Percentiles rank a stretch among this genome's conserved stretches.
These are phyloP conservation scores for Annulohypoxylon maeteangense DNA, from an alignment of 495 filamentous ascomycete genomes.

Conservation along the genomic window DNA sequence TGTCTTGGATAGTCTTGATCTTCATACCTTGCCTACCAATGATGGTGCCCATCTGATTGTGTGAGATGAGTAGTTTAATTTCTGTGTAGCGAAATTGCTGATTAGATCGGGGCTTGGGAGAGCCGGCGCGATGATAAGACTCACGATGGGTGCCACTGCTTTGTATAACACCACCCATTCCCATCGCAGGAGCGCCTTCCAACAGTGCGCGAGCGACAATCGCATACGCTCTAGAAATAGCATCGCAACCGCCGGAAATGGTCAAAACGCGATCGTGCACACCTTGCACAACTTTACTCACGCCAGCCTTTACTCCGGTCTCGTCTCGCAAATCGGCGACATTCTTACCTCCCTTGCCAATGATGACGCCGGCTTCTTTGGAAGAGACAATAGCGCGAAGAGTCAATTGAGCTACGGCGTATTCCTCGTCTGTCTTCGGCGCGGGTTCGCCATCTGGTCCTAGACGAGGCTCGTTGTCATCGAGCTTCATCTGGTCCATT, in stretches of 20 bases:
- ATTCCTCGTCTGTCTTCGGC: conserved; percentile 94
- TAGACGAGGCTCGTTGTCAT: conserved; percentile 65
- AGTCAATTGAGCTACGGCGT: conserved; percentile 88
- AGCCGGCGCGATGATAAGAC: conserved; percentile 50
- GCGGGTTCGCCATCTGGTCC: conserved; percentile 75
- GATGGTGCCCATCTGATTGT: conserved; percentile 99
- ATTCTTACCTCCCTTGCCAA: conserved; percentile 98
- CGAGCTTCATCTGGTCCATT: conserved; percentile 58
- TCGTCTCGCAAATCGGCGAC: conserved; percentile 96
- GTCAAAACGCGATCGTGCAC: conserved; percentile 97
- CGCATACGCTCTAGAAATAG: conserved; percentile 89
- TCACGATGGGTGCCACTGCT: conserved; percentile 93
- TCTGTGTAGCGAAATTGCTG: conserved; percentile 60
- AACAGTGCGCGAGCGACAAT: conserved; percentile 91
- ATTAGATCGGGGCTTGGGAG: conserved; percentile 37
- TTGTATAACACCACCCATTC: conserved; percentile 88
- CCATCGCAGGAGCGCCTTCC: conserved; percentile 92
- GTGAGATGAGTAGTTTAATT: conserved; percentile 95
- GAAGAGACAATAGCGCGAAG: conserved; percentile 97
- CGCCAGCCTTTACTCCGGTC: conserved; percentile 96
- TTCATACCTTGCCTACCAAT: conserved; percentile 95
- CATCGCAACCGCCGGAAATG: conserved; percentile 86
- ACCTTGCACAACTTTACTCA: conserved; percentile 97
- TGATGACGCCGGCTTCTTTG: conserved; percentile 98
- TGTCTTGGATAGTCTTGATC: conserved; percentile 99